These are phyloP conservation scores for Phragmites australis DNA, from an alignment of 176 grass and related monocot genomes.

Conservation along the genomic window DNA sequence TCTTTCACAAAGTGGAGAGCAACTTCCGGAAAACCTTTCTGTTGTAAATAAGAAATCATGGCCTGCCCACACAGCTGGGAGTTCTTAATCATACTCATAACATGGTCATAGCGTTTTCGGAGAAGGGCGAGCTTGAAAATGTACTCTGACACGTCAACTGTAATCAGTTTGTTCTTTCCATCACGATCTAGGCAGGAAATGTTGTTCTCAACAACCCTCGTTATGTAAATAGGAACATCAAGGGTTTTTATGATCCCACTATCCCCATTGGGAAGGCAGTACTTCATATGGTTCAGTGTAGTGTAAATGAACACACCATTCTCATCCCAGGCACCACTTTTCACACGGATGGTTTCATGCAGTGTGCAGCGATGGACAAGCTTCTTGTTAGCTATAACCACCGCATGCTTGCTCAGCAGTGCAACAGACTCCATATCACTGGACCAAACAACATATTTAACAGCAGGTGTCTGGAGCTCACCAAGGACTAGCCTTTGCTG, in stretches of 20 bases:
- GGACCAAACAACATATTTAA: constrained; percentile 94
- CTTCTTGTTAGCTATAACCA: constrained; percentile 88
- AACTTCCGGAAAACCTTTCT: constrained; percentile 98
- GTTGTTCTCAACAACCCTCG: constrained; percentile 73
- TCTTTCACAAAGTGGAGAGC: constrained; percentile 99
- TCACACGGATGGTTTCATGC: constrained; percentile 99
- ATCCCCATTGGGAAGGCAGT: constrained; percentile 95
- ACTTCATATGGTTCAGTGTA: constrained; percentile 98
- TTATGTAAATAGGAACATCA: constrained; percentile 94
- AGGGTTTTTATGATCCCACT: constrained; percentile 94
- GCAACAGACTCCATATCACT: constrained; percentile 95
- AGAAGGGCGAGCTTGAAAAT: constrained; percentile 95
- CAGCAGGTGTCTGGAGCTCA: constrained; percentile 80
- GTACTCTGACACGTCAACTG: constrained; percentile 95
- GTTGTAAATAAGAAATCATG: constrained; percentile 95
- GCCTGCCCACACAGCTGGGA: constrained; percentile 95
- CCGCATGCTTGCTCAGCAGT: constrained; percentile 89
- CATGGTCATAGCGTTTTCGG: constrained; percentile 84
- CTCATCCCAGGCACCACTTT: constrained; percentile 99
- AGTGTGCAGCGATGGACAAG: constrained; percentile 84
- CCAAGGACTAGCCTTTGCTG: constrained; percentile 91
- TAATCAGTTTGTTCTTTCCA: constrained; percentile 77
- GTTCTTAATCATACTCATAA: constrained; percentile 96
- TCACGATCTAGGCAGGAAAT: constrained; percentile 92
- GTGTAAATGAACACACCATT: constrained; percentile 89